A percentile compares a stretch with the other conserved stretches of the same genome.
Evolutionary conservation across 2,329 filamentous ascomycete species (phyloP).

Genomic region (Curvularia eragrostidis): DNA sequence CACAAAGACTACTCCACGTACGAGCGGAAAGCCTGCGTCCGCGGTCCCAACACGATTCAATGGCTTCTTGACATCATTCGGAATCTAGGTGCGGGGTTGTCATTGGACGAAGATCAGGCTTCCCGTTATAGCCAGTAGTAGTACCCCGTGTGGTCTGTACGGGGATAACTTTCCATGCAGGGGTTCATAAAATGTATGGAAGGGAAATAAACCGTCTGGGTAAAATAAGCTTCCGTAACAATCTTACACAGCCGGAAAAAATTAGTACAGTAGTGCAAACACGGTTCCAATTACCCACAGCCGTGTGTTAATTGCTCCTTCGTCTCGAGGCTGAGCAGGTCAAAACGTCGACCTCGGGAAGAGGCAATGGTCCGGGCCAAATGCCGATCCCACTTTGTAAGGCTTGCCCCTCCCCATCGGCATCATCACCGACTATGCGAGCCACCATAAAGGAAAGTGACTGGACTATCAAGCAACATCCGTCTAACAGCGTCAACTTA

Average conservation of each 20-base stretch:
- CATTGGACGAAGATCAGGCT: background rate
- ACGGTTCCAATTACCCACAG: background rate
- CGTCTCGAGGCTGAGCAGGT: background rate
- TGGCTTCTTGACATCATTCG: background rate
- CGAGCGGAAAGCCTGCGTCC: background rate
- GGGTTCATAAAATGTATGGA: background rate
- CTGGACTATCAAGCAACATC: background rate
- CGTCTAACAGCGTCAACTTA: background rate
- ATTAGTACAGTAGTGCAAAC: too few species aligned
- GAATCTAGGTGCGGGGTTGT: background rate
- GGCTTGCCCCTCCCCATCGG: constrained; percentile 11
- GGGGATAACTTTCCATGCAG: background rate
- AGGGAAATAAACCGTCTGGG: background rate
- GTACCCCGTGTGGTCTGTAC: background rate
- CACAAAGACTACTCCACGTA: too few species aligned
- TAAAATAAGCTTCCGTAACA: background rate
- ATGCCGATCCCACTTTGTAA: constrained; percentile 21
- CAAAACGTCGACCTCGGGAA: constrained; percentile 4
- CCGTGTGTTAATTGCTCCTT: background rate
- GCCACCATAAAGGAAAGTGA: constrained; percentile 4
- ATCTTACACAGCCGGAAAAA: background rate
- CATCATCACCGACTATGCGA: constrained; percentile 17
- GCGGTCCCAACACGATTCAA: background rate
- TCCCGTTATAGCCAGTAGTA: background rate
- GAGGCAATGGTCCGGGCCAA: constrained; percentile 17